Conservation (phyloP, 768 basidiomycete genomes). For the Vararia minispora region DNA sequence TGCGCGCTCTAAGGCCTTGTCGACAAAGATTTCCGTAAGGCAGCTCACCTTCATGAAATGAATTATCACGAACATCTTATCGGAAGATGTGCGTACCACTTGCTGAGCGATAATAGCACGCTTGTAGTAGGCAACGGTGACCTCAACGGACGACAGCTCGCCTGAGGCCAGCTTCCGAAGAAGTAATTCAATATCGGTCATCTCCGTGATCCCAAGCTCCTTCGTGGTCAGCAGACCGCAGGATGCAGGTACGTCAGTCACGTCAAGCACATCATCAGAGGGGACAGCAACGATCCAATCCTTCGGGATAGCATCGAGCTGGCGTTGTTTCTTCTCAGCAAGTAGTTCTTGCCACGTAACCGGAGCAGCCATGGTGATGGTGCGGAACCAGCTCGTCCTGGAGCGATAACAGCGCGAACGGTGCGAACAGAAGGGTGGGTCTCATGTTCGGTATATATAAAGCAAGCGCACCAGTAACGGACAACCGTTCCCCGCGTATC, state of each 20-base stretch:
- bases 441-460: no score
- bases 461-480: no score
- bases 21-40: constrained; percentile 75
- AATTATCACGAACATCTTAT: neutral
- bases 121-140: constrained; percentile 66
- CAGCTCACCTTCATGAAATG: constrained; percentile 63
- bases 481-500: no score
- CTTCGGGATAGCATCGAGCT: constrained; percentile 43
- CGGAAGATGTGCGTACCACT: constrained; percentile 31
- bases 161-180: constrained; percentile 39
- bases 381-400: no score
- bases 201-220: constrained; percentile 50
- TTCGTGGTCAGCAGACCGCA: constrained; percentile 41
- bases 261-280: constrained; percentile 32
- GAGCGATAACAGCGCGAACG: no score
- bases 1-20: constrained; percentile 55
- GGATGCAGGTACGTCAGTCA: constrained; percentile 38
- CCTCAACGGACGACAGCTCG: constrained; percentile 50
- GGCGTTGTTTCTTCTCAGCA: constrained; percentile 40
- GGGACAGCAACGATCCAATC: constrained; percentile 48
- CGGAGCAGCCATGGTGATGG: no score
- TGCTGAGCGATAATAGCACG: constrained; percentile 75
- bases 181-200: constrained; percentile 35
- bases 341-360: constrained; percentile 51
- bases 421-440: no score